Conservation (phyloP, 306 rosid genomes). For the Delonix regia region DNA sequence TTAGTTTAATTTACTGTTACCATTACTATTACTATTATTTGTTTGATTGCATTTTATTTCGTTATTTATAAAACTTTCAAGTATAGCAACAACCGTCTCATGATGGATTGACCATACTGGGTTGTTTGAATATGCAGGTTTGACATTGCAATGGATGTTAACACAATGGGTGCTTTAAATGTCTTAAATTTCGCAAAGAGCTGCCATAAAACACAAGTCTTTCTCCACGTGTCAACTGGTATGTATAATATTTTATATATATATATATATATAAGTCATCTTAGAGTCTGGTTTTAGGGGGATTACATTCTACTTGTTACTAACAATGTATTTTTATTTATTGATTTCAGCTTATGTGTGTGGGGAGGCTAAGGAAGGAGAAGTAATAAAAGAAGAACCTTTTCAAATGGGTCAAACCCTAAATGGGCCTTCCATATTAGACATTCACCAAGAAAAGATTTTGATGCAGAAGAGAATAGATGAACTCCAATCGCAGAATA, state of each 20-base stretch:
- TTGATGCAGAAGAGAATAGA: slow-evolving; percentile 30
- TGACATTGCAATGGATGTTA: slow-evolving; percentile 41
- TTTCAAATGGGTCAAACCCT: slow-evolving; percentile 26
- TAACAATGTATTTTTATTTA: too few species aligned
- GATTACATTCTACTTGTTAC: too few species aligned
- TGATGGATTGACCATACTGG: too few species aligned
- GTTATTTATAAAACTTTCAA: neutral
- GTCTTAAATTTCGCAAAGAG: slow-evolving; percentile 37
- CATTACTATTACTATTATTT: too few species aligned
- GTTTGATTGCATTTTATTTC: neutral
- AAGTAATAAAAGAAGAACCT: slow-evolving; percentile 33
- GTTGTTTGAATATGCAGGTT: too few species aligned
- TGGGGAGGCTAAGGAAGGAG: neutral
- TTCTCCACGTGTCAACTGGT: slow-evolving; percentile 49
- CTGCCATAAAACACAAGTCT: slow-evolving; percentile 30
- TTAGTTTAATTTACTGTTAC: too few species aligned
- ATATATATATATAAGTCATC: too few species aligned
- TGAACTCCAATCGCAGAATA: slow-evolving; percentile 12
- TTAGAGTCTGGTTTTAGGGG: too few species aligned
- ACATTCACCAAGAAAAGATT: slow-evolving; percentile 37
- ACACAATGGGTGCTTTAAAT: slow-evolving; percentile 44
- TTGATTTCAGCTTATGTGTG: slow-evolving; percentile 46
- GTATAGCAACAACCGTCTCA: too few species aligned
- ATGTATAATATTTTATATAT: neutral
- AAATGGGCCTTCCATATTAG: slow-evolving; percentile 18